Base-by-base conservation (phyloP, 2,329 filamentous ascomycete genomes). In the Colletotrichum australisinense region DNA sequence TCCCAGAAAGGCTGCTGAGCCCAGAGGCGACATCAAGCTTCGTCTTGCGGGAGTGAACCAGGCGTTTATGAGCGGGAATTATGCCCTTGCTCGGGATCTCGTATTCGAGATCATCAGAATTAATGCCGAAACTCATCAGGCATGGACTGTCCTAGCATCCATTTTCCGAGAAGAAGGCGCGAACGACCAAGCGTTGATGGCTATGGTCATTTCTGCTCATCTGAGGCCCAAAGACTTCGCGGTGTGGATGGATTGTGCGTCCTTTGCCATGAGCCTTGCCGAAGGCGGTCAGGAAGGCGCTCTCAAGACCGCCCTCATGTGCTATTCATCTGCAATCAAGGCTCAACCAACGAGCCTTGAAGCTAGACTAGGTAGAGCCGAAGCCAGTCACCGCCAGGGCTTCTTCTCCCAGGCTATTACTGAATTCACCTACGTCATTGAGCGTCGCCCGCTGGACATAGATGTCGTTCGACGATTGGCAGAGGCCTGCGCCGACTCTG, bases 11-110 rank as follows among this genome's bases (percentile, higher is more conserved):
- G 88, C 90, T 28, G 91, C 90, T 9, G 92, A 94, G 79, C 92
- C 92, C 19, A 90, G 92, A 57, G 90, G 88, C 53, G 92, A 95
- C 76, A 94, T 95, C 80, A 94, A 92, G 77, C 86, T 89, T 53
- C 86, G 92, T 55, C 86, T 95, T 62, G 88, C 89, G 59, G 86
- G 89, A 78, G 93, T 94, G 3, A 93, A 91, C 72, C 87, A 92
- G 73, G 90, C 91, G 5, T 95, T 92, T 78, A 86, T 94, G 72
- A 85, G 88, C 11, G 86, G 88, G 30, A 86, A 92, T 24, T 91
- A 92, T 75, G 86, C 89, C 5, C 84, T 87, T 53, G 92, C 93
- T 5, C 83, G 91, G 46, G 86, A 88, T 19, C 84, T 89, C 26
- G 88, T 90, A 9, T 86, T 88, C 53, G 91, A 93, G 77, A 88